A percentile compares a stretch with the other conserved stretches of the same genome.
Conservation (phyloP, 2,329 filamentous ascomycete genomes). For the Cadophora sp. region DNA sequence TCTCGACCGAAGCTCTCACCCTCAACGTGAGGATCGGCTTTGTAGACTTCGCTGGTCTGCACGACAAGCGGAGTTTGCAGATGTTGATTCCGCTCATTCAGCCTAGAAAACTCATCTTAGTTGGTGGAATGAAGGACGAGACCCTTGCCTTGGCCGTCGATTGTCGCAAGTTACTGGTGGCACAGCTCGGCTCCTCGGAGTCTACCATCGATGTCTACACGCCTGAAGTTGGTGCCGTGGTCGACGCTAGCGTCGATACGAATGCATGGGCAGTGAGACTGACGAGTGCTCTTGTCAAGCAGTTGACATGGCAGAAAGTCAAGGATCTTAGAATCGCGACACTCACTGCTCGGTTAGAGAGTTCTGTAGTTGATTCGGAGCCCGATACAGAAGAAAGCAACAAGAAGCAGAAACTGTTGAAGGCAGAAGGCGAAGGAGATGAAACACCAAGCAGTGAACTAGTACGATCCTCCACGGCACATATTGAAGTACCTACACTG, state of each 20-base stretch:
- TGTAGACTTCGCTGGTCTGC: conserved; percentile 90
- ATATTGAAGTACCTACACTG: conserved; percentile 46
- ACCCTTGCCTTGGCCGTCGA: conserved; percentile 80
- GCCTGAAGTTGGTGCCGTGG: conserved; percentile 71
- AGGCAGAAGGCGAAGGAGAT: conserved; percentile 52
- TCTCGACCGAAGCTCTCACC: conserved; percentile 66
- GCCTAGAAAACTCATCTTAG: conserved; percentile 92
- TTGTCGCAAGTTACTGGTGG: conserved; percentile 72
- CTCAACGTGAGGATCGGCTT: conserved; percentile 81
- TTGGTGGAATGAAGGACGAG: conserved; percentile 80
- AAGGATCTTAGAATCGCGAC: conserved; percentile 89
- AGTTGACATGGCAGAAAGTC: conserved; percentile 93
- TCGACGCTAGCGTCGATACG: conserved; percentile 95
- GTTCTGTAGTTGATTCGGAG: conserved; percentile 52
- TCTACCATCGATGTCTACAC: conserved; percentile 77
- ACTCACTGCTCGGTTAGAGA: conserved; percentile 77
- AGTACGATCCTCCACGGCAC: conserved; percentile 27
- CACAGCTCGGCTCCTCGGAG: conserved; percentile 50
- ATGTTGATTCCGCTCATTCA: conserved; percentile 95
- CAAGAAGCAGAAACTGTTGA: conserved; percentile 51
- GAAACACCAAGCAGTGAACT: conserved; percentile 36
- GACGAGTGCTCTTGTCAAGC: conserved; percentile 82
- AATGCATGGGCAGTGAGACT: conserved; percentile 97
- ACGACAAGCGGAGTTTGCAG: conserved; percentile 91
- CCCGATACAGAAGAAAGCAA: conserved; percentile 49